A percentile compares a stretch with the other conserved stretches of the same genome.
Evolutionary conservation across 2,329 filamentous ascomycete species (phyloP).

Genomic region (Neodidymelliopsis sp.): DNA sequence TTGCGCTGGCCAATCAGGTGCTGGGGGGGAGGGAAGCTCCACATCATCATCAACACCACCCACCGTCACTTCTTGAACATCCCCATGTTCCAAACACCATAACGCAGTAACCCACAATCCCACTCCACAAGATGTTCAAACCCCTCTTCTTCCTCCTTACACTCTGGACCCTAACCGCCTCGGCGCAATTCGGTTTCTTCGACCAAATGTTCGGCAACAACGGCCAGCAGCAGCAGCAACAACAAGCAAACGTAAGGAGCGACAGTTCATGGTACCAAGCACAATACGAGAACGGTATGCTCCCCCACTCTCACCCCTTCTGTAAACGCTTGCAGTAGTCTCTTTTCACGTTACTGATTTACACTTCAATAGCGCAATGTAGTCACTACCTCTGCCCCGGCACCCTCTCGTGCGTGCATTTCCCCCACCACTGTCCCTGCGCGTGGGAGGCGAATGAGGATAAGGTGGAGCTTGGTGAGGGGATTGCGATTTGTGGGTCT

Average conservation of each 20-base stretch:
- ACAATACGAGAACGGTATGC: slow-evolving; percentile 71
- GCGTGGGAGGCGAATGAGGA: slow-evolving; percentile 72
- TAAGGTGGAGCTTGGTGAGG: slow-evolving; percentile 75
- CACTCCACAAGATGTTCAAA: slow-evolving; percentile 14
- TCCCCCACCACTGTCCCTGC: slow-evolving; percentile 97
- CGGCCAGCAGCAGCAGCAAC: slow-evolving; percentile 64
- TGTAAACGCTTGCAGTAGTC: too few relatives aligned
- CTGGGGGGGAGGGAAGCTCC: slow-evolving; percentile 11
- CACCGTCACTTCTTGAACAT: neutral
- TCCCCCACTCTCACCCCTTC: neutral
- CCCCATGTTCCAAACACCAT: neutral
- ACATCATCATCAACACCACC: slow-evolving; percentile 29
- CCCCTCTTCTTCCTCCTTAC: slow-evolving; percentile 42
- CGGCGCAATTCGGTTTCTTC: slow-evolving; percentile 95
- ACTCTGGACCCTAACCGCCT: slow-evolving; percentile 67
- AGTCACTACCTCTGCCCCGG: slow-evolving; percentile 94
- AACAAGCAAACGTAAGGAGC: slow-evolving; percentile 80
- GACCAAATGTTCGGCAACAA: slow-evolving; percentile 90
- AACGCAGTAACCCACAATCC: neutral
- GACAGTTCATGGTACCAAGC: slow-evolving; percentile 82
- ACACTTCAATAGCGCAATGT: slow-evolving; percentile 70
- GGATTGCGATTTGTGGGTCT: slow-evolving; percentile 75
- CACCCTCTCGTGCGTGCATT: slow-evolving; percentile 92
- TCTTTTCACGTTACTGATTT: neutral
- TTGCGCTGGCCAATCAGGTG: slow-evolving; percentile 17